Evolutionary conservation across 2,329 filamentous ascomycete species (phyloP).

Genomic region (Hypoxylon sp.): DNA sequence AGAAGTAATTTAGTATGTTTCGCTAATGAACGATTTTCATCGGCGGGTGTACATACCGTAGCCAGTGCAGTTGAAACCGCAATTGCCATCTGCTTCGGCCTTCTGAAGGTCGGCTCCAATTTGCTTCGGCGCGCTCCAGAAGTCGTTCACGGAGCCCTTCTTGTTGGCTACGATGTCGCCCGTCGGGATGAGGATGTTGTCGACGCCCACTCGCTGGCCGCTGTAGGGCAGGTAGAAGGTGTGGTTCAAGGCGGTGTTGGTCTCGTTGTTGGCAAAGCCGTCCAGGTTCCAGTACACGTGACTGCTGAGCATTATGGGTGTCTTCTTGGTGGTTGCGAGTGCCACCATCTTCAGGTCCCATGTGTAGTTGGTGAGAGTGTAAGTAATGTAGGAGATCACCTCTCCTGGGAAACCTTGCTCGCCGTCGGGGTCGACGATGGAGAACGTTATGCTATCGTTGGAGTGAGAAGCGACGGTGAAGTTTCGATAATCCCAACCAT

Average conservation of each 20-base stretch:
- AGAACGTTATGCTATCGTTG: conserved; percentile 75
- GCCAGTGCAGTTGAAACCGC: conserved; percentile 82
- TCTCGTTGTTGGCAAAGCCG: conserved; percentile 78
- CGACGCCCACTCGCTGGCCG: conserved; percentile 72
- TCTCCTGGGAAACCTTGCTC: conserved; percentile 82
- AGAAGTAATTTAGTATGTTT: conserved; percentile 7
- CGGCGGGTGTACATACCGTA: conserved; percentile 69
- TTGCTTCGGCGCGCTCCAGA: conserved; percentile 83
- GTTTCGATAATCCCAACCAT: conserved; percentile 81
- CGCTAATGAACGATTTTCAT: too few relatives aligned
- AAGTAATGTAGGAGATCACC: conserved; percentile 77
- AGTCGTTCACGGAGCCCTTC: conserved; percentile 75
- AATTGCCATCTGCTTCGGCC: conserved; percentile 73
- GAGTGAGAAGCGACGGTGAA: conserved; percentile 78
- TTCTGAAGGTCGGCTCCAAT: conserved; percentile 74
- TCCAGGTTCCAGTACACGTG: conserved; percentile 86
- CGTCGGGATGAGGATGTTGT: conserved; percentile 77
- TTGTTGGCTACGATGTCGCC: conserved; percentile 77
- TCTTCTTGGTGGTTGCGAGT: conserved; percentile 75
- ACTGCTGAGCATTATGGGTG: conserved; percentile 81
- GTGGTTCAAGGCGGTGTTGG: conserved; percentile 72
- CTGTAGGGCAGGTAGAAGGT: conserved; percentile 77
- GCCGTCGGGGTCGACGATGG: conserved; percentile 75
- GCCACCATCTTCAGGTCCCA: conserved; percentile 81
- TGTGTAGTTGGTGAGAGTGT: conserved; percentile 70